Conservation (phyloP, 2,329 filamentous ascomycete genomes). For the Colletotrichum zoysiae region DNA sequence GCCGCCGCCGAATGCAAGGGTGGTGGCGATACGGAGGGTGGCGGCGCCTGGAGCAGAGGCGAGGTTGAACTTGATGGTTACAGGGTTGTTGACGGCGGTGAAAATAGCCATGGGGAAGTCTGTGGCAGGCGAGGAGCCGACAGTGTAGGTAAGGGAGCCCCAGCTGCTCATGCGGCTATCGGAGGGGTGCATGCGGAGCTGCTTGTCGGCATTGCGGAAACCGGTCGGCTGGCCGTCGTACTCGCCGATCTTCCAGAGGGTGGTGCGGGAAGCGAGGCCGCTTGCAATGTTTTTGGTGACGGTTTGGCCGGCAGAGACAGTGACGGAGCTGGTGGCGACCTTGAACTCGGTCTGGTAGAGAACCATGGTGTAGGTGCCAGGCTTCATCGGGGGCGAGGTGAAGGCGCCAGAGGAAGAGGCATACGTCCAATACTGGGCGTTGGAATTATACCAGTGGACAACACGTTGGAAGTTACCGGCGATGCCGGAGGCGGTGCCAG, state of each 20-base stretch:
- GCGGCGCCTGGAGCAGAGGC: constrained; percentile 63
- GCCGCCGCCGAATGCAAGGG: constrained; percentile 70
- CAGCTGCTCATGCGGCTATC: constrained; percentile 73
- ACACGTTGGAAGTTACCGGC: constrained; percentile 65
- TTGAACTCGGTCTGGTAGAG: constrained; percentile 71
- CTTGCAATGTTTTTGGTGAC: constrained; percentile 65
- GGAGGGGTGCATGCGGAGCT: constrained; percentile 76
- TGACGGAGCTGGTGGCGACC: constrained; percentile 63
- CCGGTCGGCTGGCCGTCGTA: constrained; percentile 74
- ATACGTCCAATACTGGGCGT: constrained; percentile 75
- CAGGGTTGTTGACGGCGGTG: constrained; percentile 69
- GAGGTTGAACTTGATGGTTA: constrained; percentile 72
- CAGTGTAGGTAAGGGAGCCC: constrained; percentile 71
- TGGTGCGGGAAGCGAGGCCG: constrained; percentile 58
- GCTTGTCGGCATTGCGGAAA: constrained; percentile 76
- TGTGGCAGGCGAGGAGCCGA: constrained; percentile 64
- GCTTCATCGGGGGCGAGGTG: constrained; percentile 75
- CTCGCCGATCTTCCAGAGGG: constrained; percentile 73
- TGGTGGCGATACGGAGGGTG: constrained; percentile 75
- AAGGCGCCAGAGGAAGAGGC: constrained; percentile 67
- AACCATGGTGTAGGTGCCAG: constrained; percentile 77
- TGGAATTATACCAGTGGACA: constrained; percentile 74
- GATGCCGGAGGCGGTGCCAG: constrained; percentile 71
- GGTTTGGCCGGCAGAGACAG: constrained; percentile 62
- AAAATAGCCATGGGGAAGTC: constrained; percentile 77